phyloP scores from a whole-genome alignment of 495 filamentous ascomycete species.

The Amphirosellinia nigrospora region DNA sequence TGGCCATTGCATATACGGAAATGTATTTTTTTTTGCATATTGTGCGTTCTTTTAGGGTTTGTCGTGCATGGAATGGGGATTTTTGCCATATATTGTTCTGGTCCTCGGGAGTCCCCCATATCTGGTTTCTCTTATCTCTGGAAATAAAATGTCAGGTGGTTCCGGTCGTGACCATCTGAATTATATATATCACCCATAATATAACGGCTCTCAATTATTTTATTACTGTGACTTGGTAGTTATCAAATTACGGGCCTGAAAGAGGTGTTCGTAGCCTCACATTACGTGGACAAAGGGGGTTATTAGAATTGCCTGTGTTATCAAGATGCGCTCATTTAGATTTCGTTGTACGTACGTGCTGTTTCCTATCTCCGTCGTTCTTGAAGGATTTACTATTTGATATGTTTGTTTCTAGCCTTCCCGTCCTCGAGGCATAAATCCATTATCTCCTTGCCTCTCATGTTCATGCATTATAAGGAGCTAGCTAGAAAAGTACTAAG shows the following conservation, averaged over 20 bases:
- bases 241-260: neutral
- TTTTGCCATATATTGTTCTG: slow-evolving; percentile 24
- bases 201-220: slow-evolving; percentile 20
- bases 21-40: slow-evolving; percentile 27
- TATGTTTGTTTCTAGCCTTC: too few relatives aligned
- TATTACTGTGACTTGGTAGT: neutral
- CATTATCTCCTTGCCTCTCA: too few relatives aligned
- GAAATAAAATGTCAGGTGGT: slow-evolving; percentile 17
- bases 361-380: too few relatives aligned
- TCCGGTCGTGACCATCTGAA: slow-evolving; percentile 17
- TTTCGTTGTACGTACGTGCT: too few relatives aligned
- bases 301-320: neutral
- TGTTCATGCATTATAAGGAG: too few relatives aligned
- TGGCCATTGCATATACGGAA: slow-evolving; percentile 19
- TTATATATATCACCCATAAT: slow-evolving; percentile 26
- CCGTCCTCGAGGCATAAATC: too few relatives aligned
- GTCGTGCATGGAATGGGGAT: slow-evolving; percentile 24
- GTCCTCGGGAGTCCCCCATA: slow-evolving; percentile 20
- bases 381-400: too few relatives aligned
- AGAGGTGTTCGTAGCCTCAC: too few relatives aligned
- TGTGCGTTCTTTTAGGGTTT: slow-evolving; percentile 18
- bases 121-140: slow-evolving; percentile 9
- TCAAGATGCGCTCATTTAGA: neutral
- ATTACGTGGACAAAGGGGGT: neutral
- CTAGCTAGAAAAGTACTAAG: too few relatives aligned